Evolutionary conservation across 2,329 filamentous ascomycete genomes (phyloP).

Genomic region (Colletotrichum plurivorum): DNA sequence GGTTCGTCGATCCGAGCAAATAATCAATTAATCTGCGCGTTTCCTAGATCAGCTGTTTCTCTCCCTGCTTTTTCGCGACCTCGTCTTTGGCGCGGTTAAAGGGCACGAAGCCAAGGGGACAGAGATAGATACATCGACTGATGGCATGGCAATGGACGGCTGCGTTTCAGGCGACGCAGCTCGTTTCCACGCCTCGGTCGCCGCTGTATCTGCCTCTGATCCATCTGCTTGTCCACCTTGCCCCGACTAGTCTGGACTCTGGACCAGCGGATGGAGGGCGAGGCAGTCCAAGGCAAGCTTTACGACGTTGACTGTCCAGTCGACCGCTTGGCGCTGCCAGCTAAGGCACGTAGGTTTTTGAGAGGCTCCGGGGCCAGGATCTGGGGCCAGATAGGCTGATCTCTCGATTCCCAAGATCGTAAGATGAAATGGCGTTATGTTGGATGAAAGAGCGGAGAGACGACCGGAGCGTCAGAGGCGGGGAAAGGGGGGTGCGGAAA

Average conservation of each 20-base stretch:
- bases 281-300: slow-evolving; percentile 1
- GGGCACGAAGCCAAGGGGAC: background rate
- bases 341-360: background rate
- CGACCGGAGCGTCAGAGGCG: slow-evolving; percentile 9
- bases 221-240: background rate
- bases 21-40: slow-evolving; percentile 7
- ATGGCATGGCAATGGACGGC: slow-evolving; percentile 5
- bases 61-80: background rate
- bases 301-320: background rate
- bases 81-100: slow-evolving; percentile 14
- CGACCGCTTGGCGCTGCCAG: background rate
- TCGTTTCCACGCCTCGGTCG: background rate
- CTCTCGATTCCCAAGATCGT: slow-evolving; percentile 20
- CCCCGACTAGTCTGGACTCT: slow-evolving; percentile 15
- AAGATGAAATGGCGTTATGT: slow-evolving; percentile 29
- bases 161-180: slow-evolving; percentile 18
- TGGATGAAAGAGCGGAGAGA: slow-evolving; percentile 19
- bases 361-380: slow-evolving; percentile 3
- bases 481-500: slow-evolving; percentile 1
- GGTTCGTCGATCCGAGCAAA: slow-evolving; percentile 28
- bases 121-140: background rate
- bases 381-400: slow-evolving; percentile 21
- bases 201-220: background rate
- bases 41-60: background rate
- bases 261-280: background rate